Base-by-base conservation (phyloP, 345 rosid species). In the Rhodamnia argentea region DNA sequence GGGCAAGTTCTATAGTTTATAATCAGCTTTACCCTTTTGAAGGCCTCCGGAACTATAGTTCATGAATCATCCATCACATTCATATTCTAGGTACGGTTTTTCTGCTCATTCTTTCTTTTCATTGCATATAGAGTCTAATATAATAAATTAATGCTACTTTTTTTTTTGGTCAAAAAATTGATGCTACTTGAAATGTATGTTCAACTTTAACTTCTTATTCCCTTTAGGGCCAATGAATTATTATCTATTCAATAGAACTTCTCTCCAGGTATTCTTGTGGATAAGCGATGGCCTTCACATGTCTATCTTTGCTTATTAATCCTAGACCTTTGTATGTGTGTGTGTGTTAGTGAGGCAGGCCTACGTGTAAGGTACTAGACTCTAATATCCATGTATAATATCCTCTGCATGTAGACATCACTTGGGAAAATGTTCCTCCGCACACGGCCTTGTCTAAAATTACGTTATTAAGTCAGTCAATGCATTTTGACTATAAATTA, bases 31-130 rank as follows among this genome's bases (percentile, higher is more conserved):
- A 95, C 88, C 93, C 95, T 78, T 86, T 85, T 86, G 90, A 90
- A 58, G 95, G 94, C 47, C 90, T 91, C 86, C 90, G 90, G 84
- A 94, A 91, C 88, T 97, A 96, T 75, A 92, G 96, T 90, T 96
- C 99, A 59, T 98, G 99, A n/a, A 93, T 92, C 56, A 96, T 96
- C 27, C 98, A 97, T 88, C 98, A 92, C 47, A 98, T 94, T 88
- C 95, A 91, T 89, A 92, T 96, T 82, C 91, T 89, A 52, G 93
- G 94, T 91, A 92, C 11, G 1, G 75, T 14, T 62, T 62, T 62
- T 62, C 11, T 15, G 42, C 75, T 62, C 42, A 7, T 62, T 62
- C 16, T 29, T 62, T 62, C 42, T 29, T 62, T 62, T 62, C 75
- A 62, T 62, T 29, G 42, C 75, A 27, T 14, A 62, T 62, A 62